Evolutionary conservation across 768 basidiomycete genomes (phyloP), one percentile per base, ranked within the genome.

Genomic region (Macrocybe gigantea): DNA sequence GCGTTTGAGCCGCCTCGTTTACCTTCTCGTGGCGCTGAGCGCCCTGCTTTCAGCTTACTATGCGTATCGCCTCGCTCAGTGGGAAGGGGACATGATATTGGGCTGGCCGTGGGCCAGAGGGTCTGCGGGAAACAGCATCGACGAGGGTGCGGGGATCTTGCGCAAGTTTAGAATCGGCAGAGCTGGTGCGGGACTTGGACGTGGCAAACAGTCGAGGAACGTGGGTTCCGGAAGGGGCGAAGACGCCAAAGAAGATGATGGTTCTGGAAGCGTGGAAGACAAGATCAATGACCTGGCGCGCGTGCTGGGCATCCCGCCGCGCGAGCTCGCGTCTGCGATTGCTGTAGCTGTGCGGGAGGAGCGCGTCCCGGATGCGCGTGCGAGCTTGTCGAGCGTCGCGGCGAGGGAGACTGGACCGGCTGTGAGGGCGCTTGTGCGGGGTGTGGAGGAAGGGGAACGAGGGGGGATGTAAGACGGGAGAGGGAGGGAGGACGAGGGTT

Each of bases 321-420:
- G 67, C 36, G 79, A 83, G 34, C 65, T 88, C 1, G 83, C 85
- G 2, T 70, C 68, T 12, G 86, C 84, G 0, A 79, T 88, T 41
- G 81, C 80, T 0, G 71, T 67, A 41, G 82, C 78, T 0, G 78
- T 83, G 31, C 71, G 72, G 52, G 69, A 79, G 31, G 62, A 80
- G 51, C 75, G 85, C 7, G 81, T 84, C 1, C 75, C 77, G 7
- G 22, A 22, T 22, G 22, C 22, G 22, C 22, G 22, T 22, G 80
- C 78, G 6, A 81, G 77, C 34, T 59, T 85, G 44, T 75, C 79
- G 7, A 80, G 78, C 1, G 63, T 83, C 5, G 72, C 74, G 1
- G 72, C 70, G 31, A 65, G 66, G 43, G 74, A 76, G 57, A 77
- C 77, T 0, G 72, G 72, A 1, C 54, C 63, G 5, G 71, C 69